These are phyloP conservation scores for Geotrichum phurueaensis DNA, from an alignment of 1,139 yeast species.

Conservation along the genomic window DNA sequence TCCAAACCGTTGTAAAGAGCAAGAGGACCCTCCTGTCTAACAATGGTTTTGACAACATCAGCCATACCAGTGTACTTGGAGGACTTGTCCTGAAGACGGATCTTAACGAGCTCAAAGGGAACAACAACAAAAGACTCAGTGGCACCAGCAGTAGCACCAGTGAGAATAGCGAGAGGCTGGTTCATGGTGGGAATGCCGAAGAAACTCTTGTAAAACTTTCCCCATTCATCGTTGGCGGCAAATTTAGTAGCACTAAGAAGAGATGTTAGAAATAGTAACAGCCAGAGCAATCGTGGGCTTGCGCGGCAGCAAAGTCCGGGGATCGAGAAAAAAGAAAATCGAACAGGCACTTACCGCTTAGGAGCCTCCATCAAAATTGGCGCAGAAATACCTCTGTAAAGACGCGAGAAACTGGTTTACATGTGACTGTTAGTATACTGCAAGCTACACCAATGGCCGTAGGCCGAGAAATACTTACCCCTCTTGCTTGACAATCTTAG, in stretches of 20 bases:
- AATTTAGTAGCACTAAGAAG: conserved; percentile 70
- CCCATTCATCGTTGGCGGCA: conserved; percentile 98
- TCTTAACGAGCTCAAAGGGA: conserved; percentile 83
- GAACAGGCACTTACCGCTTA: conserved; percentile 41
- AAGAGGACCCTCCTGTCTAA: conserved; percentile 67
- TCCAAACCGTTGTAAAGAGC: conserved; percentile 93
- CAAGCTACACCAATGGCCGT: neutral
- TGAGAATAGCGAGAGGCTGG: conserved; percentile 78
- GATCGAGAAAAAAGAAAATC: neutral
- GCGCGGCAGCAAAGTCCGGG: no score
- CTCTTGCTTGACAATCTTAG: conserved; percentile 77
- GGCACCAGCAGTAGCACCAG: conserved; percentile 99
- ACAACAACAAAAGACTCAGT: conserved; percentile 94
- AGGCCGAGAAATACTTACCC: conserved; percentile 42
- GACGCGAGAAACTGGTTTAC: conserved; percentile 43
- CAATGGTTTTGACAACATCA: conserved; percentile 71
- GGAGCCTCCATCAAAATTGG: conserved; percentile 99
- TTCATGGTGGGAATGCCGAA: conserved; percentile 69
- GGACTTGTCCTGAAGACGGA: conserved; percentile 83
- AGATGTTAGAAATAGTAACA: neutral
- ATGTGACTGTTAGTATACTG: neutral
- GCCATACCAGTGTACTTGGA: conserved; percentile 79
- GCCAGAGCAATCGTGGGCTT: no score
- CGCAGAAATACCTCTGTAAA: conserved; percentile 90
- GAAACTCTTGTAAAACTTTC: conserved; percentile 65